Conservation (phyloP, 1,284 basidiomycete genomes). For the Moniliophthora roreri region DNA sequence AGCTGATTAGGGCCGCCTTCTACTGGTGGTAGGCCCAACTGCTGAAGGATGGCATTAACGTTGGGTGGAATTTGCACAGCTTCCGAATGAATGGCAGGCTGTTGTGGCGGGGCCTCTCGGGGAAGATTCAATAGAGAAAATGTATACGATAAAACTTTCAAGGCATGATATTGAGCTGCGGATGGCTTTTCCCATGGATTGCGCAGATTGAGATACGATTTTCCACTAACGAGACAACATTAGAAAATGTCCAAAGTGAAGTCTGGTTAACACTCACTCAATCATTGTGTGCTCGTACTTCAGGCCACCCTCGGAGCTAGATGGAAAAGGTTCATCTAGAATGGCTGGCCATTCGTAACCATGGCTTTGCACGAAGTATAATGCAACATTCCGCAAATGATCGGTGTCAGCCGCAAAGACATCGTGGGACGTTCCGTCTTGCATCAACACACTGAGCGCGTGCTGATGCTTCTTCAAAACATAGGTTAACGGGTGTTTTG, state of each 20-base stretch:
- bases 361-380: conserved; percentile 34
- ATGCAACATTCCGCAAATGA: conserved; percentile 25
- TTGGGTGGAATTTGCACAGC: conserved; percentile 37
- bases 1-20: conserved; percentile 36
- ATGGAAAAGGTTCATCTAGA: conserved; percentile 57
- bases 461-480: conserved; percentile 46
- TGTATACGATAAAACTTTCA: conserved; percentile 70
- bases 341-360: conserved; percentile 66
- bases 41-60: conserved; percentile 60
- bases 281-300: conserved; percentile 58
- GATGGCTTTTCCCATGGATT: conserved; percentile 54
- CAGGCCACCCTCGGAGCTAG: conserved; percentile 43
- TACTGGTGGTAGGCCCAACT: conserved; percentile 57
- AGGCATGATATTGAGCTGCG: conserved; percentile 60
- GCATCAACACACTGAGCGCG: conserved; percentile 43
- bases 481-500: conserved; percentile 33
- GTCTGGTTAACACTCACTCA: conserved; percentile 47
- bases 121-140: conserved; percentile 49
- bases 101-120: conserved; percentile 20
- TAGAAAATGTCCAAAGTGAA: conserved; percentile 3
- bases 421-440: conserved; percentile 21
- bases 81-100: conserved; percentile 25
- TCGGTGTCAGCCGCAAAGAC: conserved; percentile 18
- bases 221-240: conserved; percentile 42
- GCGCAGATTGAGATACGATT: conserved; percentile 56